phyloP scores from a whole-genome alignment of 441 rosid genomes.

The Eruca vesicaria region DNA sequence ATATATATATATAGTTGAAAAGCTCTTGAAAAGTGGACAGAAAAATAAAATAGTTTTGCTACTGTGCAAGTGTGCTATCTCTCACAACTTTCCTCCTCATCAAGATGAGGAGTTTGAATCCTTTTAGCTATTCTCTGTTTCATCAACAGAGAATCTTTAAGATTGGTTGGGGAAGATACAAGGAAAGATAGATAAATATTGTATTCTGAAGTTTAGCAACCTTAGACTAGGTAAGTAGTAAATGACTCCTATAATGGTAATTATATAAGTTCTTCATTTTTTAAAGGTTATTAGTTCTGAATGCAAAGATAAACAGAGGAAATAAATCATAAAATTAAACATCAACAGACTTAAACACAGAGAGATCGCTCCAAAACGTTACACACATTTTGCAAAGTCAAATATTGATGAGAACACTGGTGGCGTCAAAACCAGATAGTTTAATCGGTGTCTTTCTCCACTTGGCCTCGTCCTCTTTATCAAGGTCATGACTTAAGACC shows the following conservation, averaged over 20 bases:
- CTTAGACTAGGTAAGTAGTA: neutral
- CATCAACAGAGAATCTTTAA: neutral
- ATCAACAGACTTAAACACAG: no score
- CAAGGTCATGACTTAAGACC: constrained; percentile 66
- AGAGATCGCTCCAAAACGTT: neutral
- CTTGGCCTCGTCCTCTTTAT: constrained; percentile 59
- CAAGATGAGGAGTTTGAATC: neutral
- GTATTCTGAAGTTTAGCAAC: neutral
- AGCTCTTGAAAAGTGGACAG: no score
- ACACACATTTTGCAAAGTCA: neutral
- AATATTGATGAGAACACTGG: constrained; percentile 71
- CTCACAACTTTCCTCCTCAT: neutral
- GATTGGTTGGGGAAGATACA: constrained; percentile 25
- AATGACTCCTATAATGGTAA: neutral
- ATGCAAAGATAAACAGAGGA: neutral
- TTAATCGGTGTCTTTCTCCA: constrained; percentile 66
- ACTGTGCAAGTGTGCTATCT: neutral
- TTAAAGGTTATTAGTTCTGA: neutral
- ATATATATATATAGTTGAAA: no score
- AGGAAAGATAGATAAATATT: constrained; percentile 28
- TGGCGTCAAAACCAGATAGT: constrained; percentile 70
- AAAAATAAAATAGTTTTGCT: no score
- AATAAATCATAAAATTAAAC: neutral
- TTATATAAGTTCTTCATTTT: no score
- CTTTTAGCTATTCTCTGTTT: neutral